Evolutionary conservation across 2,329 filamentous ascomycete genomes (phyloP), one percentile per base, ranked within the genome.

Genomic region (Venturia oleaginea): DNA sequence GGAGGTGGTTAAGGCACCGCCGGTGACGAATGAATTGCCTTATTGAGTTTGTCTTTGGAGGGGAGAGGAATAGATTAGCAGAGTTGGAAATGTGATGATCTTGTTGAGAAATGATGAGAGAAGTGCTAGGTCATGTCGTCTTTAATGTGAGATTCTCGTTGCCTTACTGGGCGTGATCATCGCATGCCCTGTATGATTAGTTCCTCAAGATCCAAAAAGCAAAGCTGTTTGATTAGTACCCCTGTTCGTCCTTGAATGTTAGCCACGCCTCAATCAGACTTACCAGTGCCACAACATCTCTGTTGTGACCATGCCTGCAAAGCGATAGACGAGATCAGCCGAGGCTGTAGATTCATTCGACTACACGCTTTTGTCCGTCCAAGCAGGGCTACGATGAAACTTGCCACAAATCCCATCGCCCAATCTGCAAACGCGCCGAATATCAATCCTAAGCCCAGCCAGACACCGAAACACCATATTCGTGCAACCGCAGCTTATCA

Each of bases 261-360:
- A 51, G 46, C 46, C 22, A 17, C 10, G 10, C 10, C 24, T 51
- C 24, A 27, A 51, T 22, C 46, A 27, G 22, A 51, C 46, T 51
- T 17, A 51, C 46, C 24, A 51, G 11, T 24, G 13, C 22, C 24
- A 15, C 46, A 22, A 27, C 22, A 51, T 51, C 8, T 22, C 5
- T 15, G 46, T 27, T 22, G 11, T 51, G 22, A 24, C 22, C n/a
- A 27, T 51, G 46, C 24, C 46, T 11, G 38, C 13, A 51, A 27
- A 48, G 46, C 24, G 4, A 24, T 30, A 51, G 46, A 51, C 46
- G 46, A 51, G 46, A 51, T 51, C 46, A 51, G 46, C 46, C 22
- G 46, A 15, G 27, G 46, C 46, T 51, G 46, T 57, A 57, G 51
- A 32, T 57, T 57, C 51, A 57, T 57, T 57, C 30, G 51, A 57